phyloP scores from a whole-genome alignment of 2,329 filamentous ascomycete genomes.

The Paecilomyces sp. region DNA sequence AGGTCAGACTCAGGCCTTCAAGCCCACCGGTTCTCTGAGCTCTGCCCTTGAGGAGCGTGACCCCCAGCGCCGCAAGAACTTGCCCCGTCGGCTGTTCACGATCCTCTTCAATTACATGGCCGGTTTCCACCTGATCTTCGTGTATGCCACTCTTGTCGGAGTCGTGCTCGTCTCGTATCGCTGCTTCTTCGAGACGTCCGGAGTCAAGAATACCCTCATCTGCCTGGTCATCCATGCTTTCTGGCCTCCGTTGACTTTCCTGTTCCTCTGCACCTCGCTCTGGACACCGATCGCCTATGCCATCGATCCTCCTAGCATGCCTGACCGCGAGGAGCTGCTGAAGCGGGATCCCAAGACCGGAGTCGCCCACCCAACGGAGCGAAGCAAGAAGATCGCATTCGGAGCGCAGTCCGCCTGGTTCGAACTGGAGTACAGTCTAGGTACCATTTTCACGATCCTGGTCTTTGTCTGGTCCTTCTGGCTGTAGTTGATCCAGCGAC shows the following conservation, averaged over 20 bases:
- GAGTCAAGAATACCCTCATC: conserved; percentile 37
- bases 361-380: conserved; percentile 38
- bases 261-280: conserved; percentile 48
- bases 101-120: conserved; percentile 52
- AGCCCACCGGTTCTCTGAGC: conserved; percentile 52
- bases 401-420: conserved; percentile 49
- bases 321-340: conserved; percentile 52
- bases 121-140: conserved; percentile 48
- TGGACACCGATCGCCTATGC: conserved; percentile 57
- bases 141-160: conserved; percentile 47
- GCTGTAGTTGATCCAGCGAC: conserved; percentile 5
- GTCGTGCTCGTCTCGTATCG: conserved; percentile 47
- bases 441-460: conserved; percentile 44
- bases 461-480: conserved; percentile 42
- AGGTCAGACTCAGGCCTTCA: conserved; percentile 52
- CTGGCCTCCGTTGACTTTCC: conserved; percentile 55
- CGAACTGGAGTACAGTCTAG: conserved; percentile 48
- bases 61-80: conserved; percentile 25
- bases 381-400: conserved; percentile 51
- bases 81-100: conserved; percentile 47
- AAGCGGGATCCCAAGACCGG: conserved; percentile 45
- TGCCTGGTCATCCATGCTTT: conserved; percentile 54
- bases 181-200: conserved; percentile 37
- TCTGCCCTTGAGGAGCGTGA: conserved; percentile 54
- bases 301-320: conserved; percentile 52